phyloP scores from a whole-genome alignment of 208 protist genomes.

The Wallacemonas sp. region DNA sequence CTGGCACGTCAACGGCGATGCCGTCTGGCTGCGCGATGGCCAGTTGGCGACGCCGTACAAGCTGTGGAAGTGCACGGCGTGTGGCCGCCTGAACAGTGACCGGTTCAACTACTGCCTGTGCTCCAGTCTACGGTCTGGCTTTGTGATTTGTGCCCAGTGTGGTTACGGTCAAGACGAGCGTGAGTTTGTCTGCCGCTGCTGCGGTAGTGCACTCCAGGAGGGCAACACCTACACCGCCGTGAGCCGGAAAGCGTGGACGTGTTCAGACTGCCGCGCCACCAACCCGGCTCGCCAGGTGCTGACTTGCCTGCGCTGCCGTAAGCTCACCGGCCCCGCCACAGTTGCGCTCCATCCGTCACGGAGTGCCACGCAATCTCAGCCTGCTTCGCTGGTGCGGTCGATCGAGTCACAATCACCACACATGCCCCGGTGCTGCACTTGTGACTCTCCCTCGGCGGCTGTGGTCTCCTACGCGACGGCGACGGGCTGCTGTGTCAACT shows the following conservation, averaged over 20 bases:
- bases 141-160: conserved; percentile 66
- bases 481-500: conserved; percentile 52
- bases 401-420: not conserved
- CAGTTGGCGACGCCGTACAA: conserved; percentile 51
- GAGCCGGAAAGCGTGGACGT: conserved; percentile 68
- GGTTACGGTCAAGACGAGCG: conserved; percentile 83
- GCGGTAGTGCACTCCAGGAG: conserved; percentile 36
- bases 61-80: conserved; percentile 78
- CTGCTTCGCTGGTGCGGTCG: too few relatives aligned
- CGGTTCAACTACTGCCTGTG: conserved; percentile 90
- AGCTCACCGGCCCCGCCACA: conserved; percentile 41
- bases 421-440: not conserved
- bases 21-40: conserved; percentile 41
- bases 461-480: conserved; percentile 17
- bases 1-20: conserved; percentile 54
- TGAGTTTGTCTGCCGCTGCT: conserved; percentile 52
- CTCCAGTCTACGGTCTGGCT: conserved; percentile 74
- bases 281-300: conserved; percentile 75
- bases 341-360: not conserved
- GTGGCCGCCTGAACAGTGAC: conserved; percentile 84
- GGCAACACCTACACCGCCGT: conserved; percentile 30
- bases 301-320: conserved; percentile 65
- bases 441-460: not conserved
- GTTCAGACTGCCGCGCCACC: conserved; percentile 44
- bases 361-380: too few relatives aligned